Base-by-base conservation (phyloP, 495 filamentous ascomycete genomes). In the Daldinia concentrica region DNA sequence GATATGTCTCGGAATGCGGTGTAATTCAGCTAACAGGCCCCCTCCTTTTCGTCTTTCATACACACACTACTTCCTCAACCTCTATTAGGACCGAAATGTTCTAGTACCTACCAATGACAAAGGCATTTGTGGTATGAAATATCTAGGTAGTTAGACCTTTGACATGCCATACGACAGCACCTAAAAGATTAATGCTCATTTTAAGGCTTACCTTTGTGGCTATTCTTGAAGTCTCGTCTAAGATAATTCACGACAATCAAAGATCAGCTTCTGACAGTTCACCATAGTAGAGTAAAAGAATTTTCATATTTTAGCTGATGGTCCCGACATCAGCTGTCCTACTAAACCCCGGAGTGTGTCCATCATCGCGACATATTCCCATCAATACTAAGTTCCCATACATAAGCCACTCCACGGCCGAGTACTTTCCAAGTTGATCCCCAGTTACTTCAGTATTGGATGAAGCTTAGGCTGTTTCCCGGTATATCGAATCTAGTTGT, bases 161-260 rank as follows among this genome's bases (percentile, higher is more conserved):
- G 62, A 62, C n/a, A 43, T 30, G 4, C 1, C 24, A 45, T 27
- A 17, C 15, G 8, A 9, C 43, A 22, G 15, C 45, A n/a, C 17
- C 19, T 66, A 37, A 73, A 73, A 73, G 71, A 37, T 43, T 39
- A 34, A 54, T 45, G 14, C 15, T 30, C 8, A 27, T 39, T 0
- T 14, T 45, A 54, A n/a, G 27, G 24, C 43, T n/a, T 26, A 65
- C 62, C 71, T 73, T 73, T 73, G 66, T 65, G 29, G 30, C 2
- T 45, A 30, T 26, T 32, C 57, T 58, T 51, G 39, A 62, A 63
- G 52, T 73, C 65, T n/a, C 1, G 29, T 62, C 58, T 62, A 69
- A 73, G 65, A 69, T 69, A 36, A 55, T 73, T 69, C 71, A 73
- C 66, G 71, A 64, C 71, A 39, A 9, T 69, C 62, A 73, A 73